These are phyloP conservation scores for Scalesia atractyloides DNA, from an alignment of 129 eudicot species.

Conservation along the genomic window DNA sequence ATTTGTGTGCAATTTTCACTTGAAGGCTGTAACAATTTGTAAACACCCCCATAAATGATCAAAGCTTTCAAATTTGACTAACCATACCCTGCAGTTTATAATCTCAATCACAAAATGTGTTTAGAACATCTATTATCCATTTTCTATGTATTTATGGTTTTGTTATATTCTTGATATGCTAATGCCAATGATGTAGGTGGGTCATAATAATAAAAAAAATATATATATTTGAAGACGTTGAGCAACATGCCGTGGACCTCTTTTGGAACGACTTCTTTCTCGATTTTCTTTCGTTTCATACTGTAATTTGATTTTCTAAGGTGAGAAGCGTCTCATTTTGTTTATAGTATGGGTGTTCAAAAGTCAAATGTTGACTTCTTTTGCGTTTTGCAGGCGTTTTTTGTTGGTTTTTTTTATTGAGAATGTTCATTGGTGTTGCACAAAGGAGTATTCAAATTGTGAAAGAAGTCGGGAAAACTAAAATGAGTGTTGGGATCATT, in stretches of 20 bases:
- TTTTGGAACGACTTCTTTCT: slow-evolving; percentile 41
- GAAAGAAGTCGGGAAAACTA: slow-evolving; percentile 49
- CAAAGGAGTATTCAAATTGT: slow-evolving; percentile 48
- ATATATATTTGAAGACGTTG: slow-evolving; percentile 13
- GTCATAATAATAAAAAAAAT: neutral
- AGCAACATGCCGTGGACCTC: slow-evolving; percentile 79
- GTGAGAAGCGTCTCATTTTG: slow-evolving; percentile 36
- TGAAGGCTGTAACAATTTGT: neutral
- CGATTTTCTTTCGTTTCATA: slow-evolving; percentile 72
- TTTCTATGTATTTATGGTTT: neutral
- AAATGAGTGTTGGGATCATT: slow-evolving; percentile 71
- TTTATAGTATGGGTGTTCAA: neutral
- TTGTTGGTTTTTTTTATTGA: slow-evolving; percentile 41
- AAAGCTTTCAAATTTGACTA: neutral
- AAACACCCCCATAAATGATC: neutral
- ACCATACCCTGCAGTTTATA: neutral
- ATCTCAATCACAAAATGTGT: slow-evolving; percentile 1
- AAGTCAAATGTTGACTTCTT: slow-evolving; percentile 3
- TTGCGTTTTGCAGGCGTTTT: slow-evolving; percentile 25
- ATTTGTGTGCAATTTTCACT: too few species aligned
- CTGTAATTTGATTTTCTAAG: slow-evolving; percentile 47
- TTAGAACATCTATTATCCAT: neutral
- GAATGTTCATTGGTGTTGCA: slow-evolving; percentile 71
- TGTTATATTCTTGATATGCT: neutral
- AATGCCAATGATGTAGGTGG: slow-evolving; percentile 15